Evolutionary conservation across 176 grass and related monocot genomes (phyloP).

Genomic region (Aechmea fasciata): DNA sequence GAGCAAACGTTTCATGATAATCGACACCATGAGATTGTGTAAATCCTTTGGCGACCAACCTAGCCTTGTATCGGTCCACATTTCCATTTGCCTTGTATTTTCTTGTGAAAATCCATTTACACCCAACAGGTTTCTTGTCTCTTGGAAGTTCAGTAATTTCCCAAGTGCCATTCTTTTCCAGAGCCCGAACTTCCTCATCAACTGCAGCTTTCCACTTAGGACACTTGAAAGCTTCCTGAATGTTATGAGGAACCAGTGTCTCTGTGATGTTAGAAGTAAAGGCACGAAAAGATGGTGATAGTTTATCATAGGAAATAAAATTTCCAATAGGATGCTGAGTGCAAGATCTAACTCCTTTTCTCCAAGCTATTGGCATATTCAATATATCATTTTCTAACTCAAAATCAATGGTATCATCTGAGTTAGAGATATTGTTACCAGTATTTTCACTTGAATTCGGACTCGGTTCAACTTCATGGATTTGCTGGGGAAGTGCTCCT

Average conservation of each 20-base stretch:
- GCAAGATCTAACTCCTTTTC: too few relatives aligned
- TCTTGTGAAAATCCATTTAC: neutral
- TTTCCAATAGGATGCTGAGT: too few relatives aligned
- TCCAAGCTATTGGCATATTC: too few relatives aligned
- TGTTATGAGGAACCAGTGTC: neutral
- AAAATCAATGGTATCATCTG: too few relatives aligned
- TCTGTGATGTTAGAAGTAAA: too few relatives aligned
- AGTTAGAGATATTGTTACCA: too few relatives aligned
- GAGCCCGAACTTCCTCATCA: neutral
- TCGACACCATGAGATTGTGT: neutral
- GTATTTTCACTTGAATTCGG: too few relatives aligned
- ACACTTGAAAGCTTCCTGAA: neutral
- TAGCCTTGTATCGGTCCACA: constrained; percentile 1
- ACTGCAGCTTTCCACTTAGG: neutral
- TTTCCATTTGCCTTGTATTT: constrained; percentile 3
- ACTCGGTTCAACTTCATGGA: too few relatives aligned
- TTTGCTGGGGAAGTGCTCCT: too few relatives aligned
- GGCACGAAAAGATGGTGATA: too few relatives aligned
- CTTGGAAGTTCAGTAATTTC: neutral
- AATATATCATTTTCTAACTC: too few relatives aligned
- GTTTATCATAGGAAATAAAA: too few relatives aligned
- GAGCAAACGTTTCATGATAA: constrained; percentile 15
- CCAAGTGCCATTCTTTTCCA: neutral
- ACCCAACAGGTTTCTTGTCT: neutral
- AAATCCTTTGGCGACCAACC: constrained; percentile 9